Evolutionary conservation across 306 rosid species (phyloP), one percentile per base, ranked within the genome.

Genomic region (Ziziphus jujuba): DNA sequence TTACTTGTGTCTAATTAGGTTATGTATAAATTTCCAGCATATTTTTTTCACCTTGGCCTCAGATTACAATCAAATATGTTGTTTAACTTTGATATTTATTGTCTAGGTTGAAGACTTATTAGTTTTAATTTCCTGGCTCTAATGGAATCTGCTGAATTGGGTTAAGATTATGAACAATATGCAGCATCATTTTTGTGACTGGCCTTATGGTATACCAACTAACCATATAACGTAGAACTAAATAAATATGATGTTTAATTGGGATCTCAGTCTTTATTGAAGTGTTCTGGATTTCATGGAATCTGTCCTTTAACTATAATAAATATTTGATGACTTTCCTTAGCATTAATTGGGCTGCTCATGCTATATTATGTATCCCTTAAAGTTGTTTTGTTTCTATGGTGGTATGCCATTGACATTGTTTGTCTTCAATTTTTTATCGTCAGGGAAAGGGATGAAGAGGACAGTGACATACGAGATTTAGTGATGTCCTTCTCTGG

Each of bases 391-490:
- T 61, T 73, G 53, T 54, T 80, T 56, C 21, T 38, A 38, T 47
- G 54, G 52, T 40, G 52, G 70, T 54, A 77, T 72, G 56, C 69
- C 45, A 69, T 38, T 81, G 72, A 59, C 78, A 59, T 0, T 66
- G 60, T 70, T 0, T 66, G 60, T 70, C 71, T n/a, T 70, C 67
- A 28, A 71, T 36, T 55, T 19, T 65, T 40, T 71, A 44, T 67
- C 6, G 36, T 62, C 80, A 95, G 97, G 84, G 92, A 82, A 63
- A 87, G 83, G 81, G 91, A 88, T 72, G 97, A 90, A 73, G 95
- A 80, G 58, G 87, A 79, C 77, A 82, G 83, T 75, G 99, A 95
- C 78, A 54, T 90, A 63, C 82, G 85, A 60, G 97, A 95, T 76
- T 87, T 95, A 63, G 84, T 73, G 23, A 75, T 68, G 75, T 82